These are phyloP conservation scores for Syncephalastrum monosporum DNA, from an alignment of 371 early-diverging fungal genomes.

Conservation along the genomic window DNA sequence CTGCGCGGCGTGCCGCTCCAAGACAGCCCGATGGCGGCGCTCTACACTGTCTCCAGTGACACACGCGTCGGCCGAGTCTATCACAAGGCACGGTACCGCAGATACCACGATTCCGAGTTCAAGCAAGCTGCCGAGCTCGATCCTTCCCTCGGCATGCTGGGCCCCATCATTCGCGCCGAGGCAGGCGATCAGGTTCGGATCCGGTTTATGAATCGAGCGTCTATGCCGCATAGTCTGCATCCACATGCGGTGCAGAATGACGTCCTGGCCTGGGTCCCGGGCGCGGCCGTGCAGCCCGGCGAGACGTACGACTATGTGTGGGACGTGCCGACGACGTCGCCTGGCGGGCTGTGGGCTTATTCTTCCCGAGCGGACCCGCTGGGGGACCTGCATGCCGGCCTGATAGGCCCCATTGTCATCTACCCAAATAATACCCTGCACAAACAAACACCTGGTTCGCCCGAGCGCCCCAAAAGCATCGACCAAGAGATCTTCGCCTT, in stretches of 20 bases:
- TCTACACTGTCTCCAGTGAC: constrained; percentile 26
- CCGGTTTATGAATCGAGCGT: constrained; percentile 40
- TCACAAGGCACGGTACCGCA: constrained; percentile 39
- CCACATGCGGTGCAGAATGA: constrained; percentile 27
- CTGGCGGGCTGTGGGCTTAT: constrained; percentile 41
- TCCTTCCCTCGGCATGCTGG: constrained; percentile 39
- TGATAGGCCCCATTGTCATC: constrained; percentile 48
- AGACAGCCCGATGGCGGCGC: constrained; percentile 17
- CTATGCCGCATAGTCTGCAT: constrained; percentile 45
- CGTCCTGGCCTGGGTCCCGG: constrained; percentile 14
- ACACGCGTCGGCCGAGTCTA: constrained; percentile 43
- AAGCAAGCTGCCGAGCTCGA: constrained; percentile 29
- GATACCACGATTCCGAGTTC: constrained; percentile 44
- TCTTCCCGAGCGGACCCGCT: constrained; percentile 33
- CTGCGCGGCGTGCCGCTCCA: constrained; percentile 35
- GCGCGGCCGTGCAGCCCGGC: constrained; percentile 30
- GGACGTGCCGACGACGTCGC: constrained; percentile 43
- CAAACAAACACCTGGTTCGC: constrained; percentile 26
- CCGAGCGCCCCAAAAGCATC: constrained; percentile 22
- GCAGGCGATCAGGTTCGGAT: constrained; percentile 48
- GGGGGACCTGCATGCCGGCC: constrained; percentile 43
- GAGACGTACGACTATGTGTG: constrained; percentile 42
- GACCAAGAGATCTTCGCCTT: constrained; percentile 45
- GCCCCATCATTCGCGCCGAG: constrained; percentile 54
- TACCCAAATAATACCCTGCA: constrained; percentile 37